These are phyloP conservation scores for Penicillium robsamsonii DNA, from an alignment of 495 filamentous ascomycete species.

Conservation along the genomic window DNA sequence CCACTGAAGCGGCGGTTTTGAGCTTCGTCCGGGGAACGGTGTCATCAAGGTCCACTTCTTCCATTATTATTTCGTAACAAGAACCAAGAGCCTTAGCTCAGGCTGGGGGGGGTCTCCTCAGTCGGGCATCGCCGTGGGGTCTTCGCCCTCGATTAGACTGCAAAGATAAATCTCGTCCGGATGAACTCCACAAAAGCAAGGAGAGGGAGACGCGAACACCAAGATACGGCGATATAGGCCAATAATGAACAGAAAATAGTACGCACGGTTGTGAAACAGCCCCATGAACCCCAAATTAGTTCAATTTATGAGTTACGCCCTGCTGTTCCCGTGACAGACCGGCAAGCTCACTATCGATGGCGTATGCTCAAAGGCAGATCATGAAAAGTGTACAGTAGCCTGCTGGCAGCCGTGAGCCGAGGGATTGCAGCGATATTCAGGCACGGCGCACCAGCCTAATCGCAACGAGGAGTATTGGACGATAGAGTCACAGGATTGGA, in stretches of 20 bases:
- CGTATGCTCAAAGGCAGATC: neutral
- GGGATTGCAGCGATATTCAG: conserved; percentile 13
- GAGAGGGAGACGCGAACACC: neutral
- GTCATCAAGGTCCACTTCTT: conserved; percentile 9
- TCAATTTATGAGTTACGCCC: neutral
- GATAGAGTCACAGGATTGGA: neutral
- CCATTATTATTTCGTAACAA: neutral
- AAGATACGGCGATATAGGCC: neutral
- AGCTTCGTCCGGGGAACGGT: neutral
- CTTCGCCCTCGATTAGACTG: neutral
- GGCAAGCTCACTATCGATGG: neutral
- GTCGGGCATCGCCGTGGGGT: neutral
- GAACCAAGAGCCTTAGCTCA: neutral
- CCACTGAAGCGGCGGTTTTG: conserved; percentile 6
- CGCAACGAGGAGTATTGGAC: conserved; percentile 16
- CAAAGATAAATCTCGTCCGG: neutral
- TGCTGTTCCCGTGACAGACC: neutral
- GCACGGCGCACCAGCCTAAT: conserved; percentile 14
- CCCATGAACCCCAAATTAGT: neutral
- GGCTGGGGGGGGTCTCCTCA: neutral
- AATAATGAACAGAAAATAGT: neutral
- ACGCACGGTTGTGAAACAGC: neutral
- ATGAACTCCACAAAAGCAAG: neutral
- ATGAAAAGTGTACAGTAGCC: neutral
- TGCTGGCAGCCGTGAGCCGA: neutral